Evolutionary conservation across 1,284 basidiomycete genomes (phyloP), one percentile per base, ranked within the genome.

Genomic region (Naganishia albida): DNA sequence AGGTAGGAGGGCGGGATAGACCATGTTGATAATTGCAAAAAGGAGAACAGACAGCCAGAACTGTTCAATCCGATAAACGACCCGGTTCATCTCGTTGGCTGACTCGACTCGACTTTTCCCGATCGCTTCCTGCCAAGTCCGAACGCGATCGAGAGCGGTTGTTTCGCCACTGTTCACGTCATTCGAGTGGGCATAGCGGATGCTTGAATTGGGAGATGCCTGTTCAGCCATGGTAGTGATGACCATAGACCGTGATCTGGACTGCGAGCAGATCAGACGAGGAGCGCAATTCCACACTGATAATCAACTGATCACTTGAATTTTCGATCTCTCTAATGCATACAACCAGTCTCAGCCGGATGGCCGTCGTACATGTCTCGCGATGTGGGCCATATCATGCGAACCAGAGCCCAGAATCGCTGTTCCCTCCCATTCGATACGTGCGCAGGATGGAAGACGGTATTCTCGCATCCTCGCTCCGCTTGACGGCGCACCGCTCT

Each of bases 1-100:
- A 10, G 81, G 80, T 18, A 83, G 70, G 74, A 82, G 81, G 23
- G 77, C 72, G 16, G 77, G 74, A 42, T 75, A 70, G 43, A 75
- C 72, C 77, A 79, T 79, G 53, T 28, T 54, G 56, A 34, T 6
- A 15, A 26, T 60, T 23, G 10, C 12, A 26, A 28, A 40, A 18
- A 3, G 46, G 15, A 40, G 2, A 4, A 1, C 7, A 3, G 46
- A n/a, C 7, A 6, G 20, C 12, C 20, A 6, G n/a, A 60, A 4
- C 7, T 1, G 7, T 1, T 6, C 12, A 20, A 40, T 15, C n/a
- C 15, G 51, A 38, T 38, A 25, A 46, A 48, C 10, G n/a, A n/a
- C 28, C 16, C 13, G 42, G 25, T 44, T 56, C 30, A 23, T 56
- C 46, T 20, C 40, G 54, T 43, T 49, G 3, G 13, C 15, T 60